These are phyloP conservation scores for Scheffersomyces spartinae DNA, from an alignment of 805 yeast genomes.

Conservation along the genomic window DNA sequence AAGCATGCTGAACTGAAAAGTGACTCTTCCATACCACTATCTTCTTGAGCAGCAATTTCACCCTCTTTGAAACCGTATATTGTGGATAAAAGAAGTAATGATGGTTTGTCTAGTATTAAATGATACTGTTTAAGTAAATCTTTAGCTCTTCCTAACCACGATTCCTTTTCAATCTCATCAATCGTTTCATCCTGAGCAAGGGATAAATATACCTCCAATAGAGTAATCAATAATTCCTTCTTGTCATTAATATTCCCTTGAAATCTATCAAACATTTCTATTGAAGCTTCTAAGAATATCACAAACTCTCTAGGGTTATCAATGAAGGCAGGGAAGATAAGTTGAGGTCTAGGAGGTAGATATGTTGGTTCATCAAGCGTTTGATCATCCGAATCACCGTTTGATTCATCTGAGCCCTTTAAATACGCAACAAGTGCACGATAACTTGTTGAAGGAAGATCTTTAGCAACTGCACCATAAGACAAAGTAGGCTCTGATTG, in stretches of 20 bases:
- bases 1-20: conserved; percentile 56
- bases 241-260: conserved; percentile 64
- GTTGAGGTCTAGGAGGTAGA: conserved; percentile 82
- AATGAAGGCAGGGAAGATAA: conserved; percentile 81
- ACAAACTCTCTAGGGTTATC: conserved; percentile 82
- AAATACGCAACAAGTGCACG: conserved; percentile 19
- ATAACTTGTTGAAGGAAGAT: conserved; percentile 19
- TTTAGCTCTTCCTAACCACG: conserved; percentile 62
- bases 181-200: conserved; percentile 30
- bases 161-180: conserved; percentile 20
- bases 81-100: conserved; percentile 46
- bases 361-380: conserved; percentile 45
- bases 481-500: too few species aligned
- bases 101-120: conserved; percentile 41
- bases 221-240: conserved; percentile 61
- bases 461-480: too few species aligned
- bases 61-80: conserved; percentile 43
- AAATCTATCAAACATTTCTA: conserved; percentile 63
- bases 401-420: conserved; percentile 7
- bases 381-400: conserved; percentile 3
- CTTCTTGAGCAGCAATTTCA: conserved; percentile 28
- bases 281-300: conserved; percentile 83
- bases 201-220: conserved; percentile 71
- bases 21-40: conserved; percentile 42
- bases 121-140: conserved; percentile 36